Conservation (phyloP, 192 early-diverging fungal genomes). For the Phlyctochytrium planicorne region DNA sequence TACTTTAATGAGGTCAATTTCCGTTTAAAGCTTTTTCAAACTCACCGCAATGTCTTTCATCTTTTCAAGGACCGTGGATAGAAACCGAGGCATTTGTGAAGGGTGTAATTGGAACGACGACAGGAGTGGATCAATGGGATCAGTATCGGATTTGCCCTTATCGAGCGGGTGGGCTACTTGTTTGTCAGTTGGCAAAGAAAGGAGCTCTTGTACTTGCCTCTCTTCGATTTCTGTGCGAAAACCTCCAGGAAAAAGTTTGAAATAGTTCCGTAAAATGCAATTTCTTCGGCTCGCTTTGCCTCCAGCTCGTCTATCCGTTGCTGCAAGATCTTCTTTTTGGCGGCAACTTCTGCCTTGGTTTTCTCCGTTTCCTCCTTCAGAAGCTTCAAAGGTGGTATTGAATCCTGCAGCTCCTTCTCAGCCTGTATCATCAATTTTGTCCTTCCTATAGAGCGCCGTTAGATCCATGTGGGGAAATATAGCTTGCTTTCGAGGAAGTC, state of each 20-base stretch:
- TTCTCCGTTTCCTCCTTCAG: neutral
- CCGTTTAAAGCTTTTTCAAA: too few species aligned
- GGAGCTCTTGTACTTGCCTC: neutral
- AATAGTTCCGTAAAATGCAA: neutral
- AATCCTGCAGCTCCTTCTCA: neutral
- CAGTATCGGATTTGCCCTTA: too few species aligned
- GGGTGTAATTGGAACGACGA: too few species aligned
- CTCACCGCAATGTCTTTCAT: too few species aligned
- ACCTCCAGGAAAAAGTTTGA: too few species aligned
- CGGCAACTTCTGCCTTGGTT: neutral
- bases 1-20: too few species aligned
- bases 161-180: too few species aligned
- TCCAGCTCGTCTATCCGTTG: neutral
- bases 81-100: too few species aligned
- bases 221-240: neutral
- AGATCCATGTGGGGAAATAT: neutral
- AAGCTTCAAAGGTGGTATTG: neutral
- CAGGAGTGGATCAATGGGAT: too few species aligned
- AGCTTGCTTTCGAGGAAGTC: neutral
- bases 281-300: neutral
- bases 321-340: neutral
- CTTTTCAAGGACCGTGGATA: too few species aligned
- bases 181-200: neutral
- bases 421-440: neutral
- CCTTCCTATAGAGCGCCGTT: neutral